These are phyloP conservation scores for Alternaria novae-zelandiae DNA, from an alignment of 2,329 filamentous ascomycete genomes.

Conservation along the genomic window DNA sequence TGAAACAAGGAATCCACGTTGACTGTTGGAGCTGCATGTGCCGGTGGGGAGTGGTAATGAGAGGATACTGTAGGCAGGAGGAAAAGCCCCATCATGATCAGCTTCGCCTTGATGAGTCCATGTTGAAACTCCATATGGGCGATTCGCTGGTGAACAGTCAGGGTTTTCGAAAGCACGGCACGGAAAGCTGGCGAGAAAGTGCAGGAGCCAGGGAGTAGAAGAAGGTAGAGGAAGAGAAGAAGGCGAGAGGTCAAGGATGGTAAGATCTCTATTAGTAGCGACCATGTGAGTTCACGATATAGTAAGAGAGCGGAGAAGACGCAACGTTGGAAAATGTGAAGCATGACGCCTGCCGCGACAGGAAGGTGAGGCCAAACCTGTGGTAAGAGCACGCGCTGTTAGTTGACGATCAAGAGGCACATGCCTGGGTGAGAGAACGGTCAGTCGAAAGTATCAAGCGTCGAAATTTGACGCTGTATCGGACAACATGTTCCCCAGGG, in stretches of 20 bases:
- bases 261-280: neutral
- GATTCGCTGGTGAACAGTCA: neutral
- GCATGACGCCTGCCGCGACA: slow-evolving; percentile 5
- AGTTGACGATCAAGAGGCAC: slow-evolving; percentile 10
- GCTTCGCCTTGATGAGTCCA: neutral
- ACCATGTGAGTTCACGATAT: neutral
- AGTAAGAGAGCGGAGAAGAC: slow-evolving; percentile 16
- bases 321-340: slow-evolving; percentile 1
- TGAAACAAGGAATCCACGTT: slow-evolving; percentile 30
- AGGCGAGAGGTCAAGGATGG: neutral
- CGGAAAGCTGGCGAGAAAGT: neutral
- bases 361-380: slow-evolving; percentile 22
- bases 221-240: neutral
- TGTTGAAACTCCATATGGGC: neutral
- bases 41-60: slow-evolving; percentile 22
- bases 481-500: neutral
- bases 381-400: slow-evolving; percentile 13
- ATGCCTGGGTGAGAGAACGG: neutral
- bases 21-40: slow-evolving; percentile 18
- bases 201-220: neutral
- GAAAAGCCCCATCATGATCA: neutral
- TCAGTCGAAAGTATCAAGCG: neutral
- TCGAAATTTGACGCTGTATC: neutral
- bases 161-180: neutral
- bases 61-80: slow-evolving; percentile 3